Evolutionary conservation across 2,329 filamentous ascomycete species (phyloP).

Genomic region (Botrytis fabae): DNA sequence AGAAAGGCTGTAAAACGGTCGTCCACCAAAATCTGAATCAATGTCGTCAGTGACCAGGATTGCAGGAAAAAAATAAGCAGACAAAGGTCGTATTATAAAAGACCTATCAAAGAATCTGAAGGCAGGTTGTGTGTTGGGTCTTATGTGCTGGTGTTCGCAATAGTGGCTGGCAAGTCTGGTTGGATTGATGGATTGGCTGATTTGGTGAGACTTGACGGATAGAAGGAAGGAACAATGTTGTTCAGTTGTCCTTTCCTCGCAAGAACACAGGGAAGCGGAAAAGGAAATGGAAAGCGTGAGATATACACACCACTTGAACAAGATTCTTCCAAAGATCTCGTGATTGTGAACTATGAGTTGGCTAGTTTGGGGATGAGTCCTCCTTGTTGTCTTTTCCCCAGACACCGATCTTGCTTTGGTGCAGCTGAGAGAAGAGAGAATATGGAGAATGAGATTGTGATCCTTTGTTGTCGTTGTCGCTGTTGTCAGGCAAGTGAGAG

Average conservation of each 20-base stretch:
- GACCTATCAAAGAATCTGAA: slow-evolving; percentile 2
- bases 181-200: neutral
- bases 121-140: neutral
- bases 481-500: neutral
- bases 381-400: neutral
- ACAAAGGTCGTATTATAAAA: slow-evolving; percentile 10
- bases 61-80: neutral
- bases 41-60: slow-evolving; percentile 21
- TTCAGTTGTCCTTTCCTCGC: neutral
- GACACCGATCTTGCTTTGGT: neutral
- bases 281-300: neutral
- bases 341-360: slow-evolving; percentile 4
- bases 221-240: neutral
- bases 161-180: neutral
- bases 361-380: neutral
- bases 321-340: neutral
- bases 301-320: neutral
- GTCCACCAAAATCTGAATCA: neutral
- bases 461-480: neutral
- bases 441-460: neutral
- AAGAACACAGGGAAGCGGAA: neutral
- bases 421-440: neutral
- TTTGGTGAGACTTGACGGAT: neutral
- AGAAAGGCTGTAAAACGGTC: neutral
- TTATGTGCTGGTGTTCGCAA: neutral